Evolutionary conservation across 768 basidiomycete genomes (phyloP).

Genomic region (Steccherinum ochraceum): DNA sequence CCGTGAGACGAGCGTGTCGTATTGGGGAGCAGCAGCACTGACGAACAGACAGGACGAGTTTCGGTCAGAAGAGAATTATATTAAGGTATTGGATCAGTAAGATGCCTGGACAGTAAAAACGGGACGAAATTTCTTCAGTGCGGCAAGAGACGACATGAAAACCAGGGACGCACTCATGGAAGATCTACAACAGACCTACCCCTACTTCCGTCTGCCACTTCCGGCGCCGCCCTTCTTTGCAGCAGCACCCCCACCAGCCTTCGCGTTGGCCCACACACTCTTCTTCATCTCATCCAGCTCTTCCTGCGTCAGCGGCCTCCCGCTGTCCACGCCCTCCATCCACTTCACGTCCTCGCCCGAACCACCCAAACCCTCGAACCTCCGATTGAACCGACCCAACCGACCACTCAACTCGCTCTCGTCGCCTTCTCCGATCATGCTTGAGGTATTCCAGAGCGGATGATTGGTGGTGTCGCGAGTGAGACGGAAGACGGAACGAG

Average conservation of each 20-base stretch:
- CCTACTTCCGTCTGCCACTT: no score
- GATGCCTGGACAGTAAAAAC: no score
- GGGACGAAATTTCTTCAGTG: no score
- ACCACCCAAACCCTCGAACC: constrained; percentile 42
- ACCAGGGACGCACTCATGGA: no score
- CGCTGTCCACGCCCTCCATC: background rate
- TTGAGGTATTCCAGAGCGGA: constrained; percentile 75
- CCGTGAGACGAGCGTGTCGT: no score
- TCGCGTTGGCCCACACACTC: background rate
- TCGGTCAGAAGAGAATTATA: no score
- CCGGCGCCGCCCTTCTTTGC: background rate
- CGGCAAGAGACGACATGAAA: no score
- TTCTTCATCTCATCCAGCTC: background rate
- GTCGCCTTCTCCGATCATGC: constrained; percentile 39
- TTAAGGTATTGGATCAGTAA: no score
- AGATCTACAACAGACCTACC: no score
- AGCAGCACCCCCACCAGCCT: background rate
- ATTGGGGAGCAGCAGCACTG: no score
- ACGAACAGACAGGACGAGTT: no score
- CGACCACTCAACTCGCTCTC: constrained; percentile 71
- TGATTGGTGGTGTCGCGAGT: constrained; percentile 88
- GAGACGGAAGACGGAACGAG: constrained; percentile 66
- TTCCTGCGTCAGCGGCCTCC: background rate
- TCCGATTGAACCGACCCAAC: constrained; percentile 72
- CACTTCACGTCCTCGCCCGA: background rate